A percentile compares a stretch with the other conserved stretches of the same genome.
These are phyloP conservation scores for Metschnikowia santaceciliae DNA, from an alignment of 805 yeast species.

Conservation along the genomic window DNA sequence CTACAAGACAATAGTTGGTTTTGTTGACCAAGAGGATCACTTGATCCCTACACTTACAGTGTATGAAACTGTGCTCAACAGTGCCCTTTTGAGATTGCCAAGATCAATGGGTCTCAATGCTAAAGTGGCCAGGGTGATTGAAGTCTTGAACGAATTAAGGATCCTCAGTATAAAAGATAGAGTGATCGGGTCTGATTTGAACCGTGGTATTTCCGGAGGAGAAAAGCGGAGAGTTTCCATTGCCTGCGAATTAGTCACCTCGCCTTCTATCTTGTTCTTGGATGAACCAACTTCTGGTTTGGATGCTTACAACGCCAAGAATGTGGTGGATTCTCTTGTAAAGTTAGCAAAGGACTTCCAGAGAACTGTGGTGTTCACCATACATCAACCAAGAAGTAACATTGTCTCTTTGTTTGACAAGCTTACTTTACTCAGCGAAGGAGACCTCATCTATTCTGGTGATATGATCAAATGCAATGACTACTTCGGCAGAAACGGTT, in stretches of 20 bases:
- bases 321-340: slow-evolving; percentile 82
- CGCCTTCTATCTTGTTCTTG: slow-evolving; percentile 75
- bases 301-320: slow-evolving; percentile 89
- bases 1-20: slow-evolving; percentile 73
- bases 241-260: slow-evolving; percentile 89
- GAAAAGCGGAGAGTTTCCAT: slow-evolving; percentile 89
- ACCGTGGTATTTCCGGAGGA: slow-evolving; percentile 91
- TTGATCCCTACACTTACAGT: slow-evolving; percentile 91
- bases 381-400: slow-evolving; percentile 96
- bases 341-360: slow-evolving; percentile 74
- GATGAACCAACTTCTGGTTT: slow-evolving; percentile 97
- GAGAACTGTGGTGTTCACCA: slow-evolving; percentile 87
- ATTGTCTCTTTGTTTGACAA: slow-evolving; percentile 89
- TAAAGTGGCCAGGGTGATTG: slow-evolving; percentile 75
- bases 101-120: slow-evolving; percentile 66
- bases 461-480: slow-evolving; percentile 69
- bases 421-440: slow-evolving; percentile 74
- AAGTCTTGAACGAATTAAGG: slow-evolving; percentile 80
- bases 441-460: slow-evolving; percentile 85
- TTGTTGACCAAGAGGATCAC: slow-evolving; percentile 94
- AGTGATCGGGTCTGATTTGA: slow-evolving; percentile 82
- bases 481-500: slow-evolving; percentile 73
- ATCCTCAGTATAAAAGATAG: slow-evolving; percentile 80
- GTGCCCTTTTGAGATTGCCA: slow-evolving; percentile 87
- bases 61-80: slow-evolving; percentile 88